phyloP scores from a whole-genome alignment of 495 filamentous ascomycete genomes.

The Penicillium arizonense region DNA sequence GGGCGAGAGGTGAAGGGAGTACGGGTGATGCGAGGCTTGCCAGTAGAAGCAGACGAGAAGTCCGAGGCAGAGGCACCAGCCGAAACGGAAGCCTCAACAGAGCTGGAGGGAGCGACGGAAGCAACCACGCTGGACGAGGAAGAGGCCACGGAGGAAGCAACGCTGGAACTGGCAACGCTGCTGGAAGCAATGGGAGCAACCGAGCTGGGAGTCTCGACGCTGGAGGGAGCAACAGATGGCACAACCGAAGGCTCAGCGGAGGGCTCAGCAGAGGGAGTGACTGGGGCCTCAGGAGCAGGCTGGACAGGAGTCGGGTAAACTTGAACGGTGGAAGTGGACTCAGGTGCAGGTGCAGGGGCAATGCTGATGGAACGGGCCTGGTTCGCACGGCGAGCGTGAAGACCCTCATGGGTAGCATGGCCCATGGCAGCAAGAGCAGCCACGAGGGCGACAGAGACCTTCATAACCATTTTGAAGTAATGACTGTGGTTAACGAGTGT shows the following conservation, averaged over 20 bases:
- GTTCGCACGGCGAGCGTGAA: constrained; percentile 32
- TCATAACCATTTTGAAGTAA: constrained; percentile 38
- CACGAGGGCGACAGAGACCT: constrained; percentile 46
- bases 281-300: constrained; percentile 6
- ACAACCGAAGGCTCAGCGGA: neutral
- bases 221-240: constrained; percentile 7
- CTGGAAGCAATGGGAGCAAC: neutral
- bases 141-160: neutral
- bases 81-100: constrained; percentile 9
- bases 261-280: constrained; percentile 8
- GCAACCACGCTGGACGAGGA: neutral
- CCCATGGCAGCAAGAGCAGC: constrained; percentile 46
- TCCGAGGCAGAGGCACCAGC: neutral
- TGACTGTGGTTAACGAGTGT: constrained; percentile 24
- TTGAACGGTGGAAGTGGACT: constrained; percentile 14
- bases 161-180: neutral
- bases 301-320: constrained; percentile 10
- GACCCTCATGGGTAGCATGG: constrained; percentile 38
- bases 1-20: constrained; percentile 5
- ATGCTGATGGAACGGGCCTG: constrained; percentile 18
- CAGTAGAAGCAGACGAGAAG: constrained; percentile 1
- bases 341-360: constrained; percentile 8
- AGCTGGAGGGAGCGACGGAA: constrained; percentile 19
- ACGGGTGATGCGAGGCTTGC: constrained; percentile 4
- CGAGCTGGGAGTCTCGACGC: constrained; percentile 5